Percentiles rank a stretch among this genome's conserved stretches.
Evolutionary conservation across 495 filamentous ascomycete genomes (phyloP).

Genomic region (Lophiotrema nucula): DNA sequence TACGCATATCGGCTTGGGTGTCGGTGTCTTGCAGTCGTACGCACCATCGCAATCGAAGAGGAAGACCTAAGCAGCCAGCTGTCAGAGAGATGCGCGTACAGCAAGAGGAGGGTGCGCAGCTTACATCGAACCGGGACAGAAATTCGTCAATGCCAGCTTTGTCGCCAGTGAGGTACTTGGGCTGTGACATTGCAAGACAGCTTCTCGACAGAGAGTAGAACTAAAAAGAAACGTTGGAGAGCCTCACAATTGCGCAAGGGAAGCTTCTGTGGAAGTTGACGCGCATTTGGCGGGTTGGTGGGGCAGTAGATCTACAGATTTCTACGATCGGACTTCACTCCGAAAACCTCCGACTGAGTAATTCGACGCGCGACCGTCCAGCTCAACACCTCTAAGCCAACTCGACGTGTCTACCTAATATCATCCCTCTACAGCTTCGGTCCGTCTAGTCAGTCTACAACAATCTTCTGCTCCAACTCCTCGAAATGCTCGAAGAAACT

Average conservation of each 20-base stretch:
- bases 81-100: slow-evolving; percentile 1
- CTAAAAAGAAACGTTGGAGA: background rate
- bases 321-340: no score
- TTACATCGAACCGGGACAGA: slow-evolving; percentile 84
- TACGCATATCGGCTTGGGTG: background rate
- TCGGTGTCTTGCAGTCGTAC: slow-evolving; percentile 29
- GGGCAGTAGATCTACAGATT: no score
- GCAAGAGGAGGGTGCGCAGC: slow-evolving; percentile 42
- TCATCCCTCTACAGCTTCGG: slow-evolving; percentile 26
- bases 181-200: slow-evolving; percentile 36
- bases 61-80: slow-evolving; percentile 63
- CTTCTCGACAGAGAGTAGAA: background rate
- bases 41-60: slow-evolving; percentile 96
- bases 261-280: background rate
- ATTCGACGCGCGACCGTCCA: no score
- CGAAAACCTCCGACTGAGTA: no score
- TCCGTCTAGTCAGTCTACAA: slow-evolving; percentile 59
- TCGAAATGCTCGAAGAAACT: slow-evolving; percentile 83
- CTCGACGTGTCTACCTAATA: no score
- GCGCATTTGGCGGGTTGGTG: slow-evolving; percentile 23
- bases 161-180: slow-evolving; percentile 81
- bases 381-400: no score
- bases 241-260: background rate
- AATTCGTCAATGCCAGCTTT: slow-evolving; percentile 72
- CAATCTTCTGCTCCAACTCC: slow-evolving; percentile 73